These are phyloP conservation scores for Citeromyces nyonsensis DNA, from an alignment of 805 yeast species.

Conservation along the genomic window DNA sequence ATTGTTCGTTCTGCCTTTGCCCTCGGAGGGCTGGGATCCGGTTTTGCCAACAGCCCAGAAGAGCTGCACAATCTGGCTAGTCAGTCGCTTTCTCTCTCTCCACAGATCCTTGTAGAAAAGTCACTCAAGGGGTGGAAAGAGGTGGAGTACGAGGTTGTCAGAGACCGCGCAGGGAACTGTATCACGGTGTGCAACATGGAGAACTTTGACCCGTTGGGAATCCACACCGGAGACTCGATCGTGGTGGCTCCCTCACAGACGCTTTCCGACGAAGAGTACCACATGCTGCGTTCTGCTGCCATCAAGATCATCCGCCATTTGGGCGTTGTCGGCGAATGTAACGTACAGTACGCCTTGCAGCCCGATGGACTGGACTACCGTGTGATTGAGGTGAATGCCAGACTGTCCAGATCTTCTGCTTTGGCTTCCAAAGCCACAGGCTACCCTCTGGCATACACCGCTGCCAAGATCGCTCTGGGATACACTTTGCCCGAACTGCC, in stretches of 20 bases:
- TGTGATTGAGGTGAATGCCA: constrained; percentile 94
- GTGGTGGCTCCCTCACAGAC: constrained; percentile 99
- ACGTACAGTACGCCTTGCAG: constrained; percentile 91
- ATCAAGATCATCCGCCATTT: constrained; percentile 93
- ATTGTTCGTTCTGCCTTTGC: constrained; percentile 97
- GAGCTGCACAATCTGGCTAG: constrained; percentile 82
- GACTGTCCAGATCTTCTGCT: constrained; percentile 94
- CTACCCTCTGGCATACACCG: constrained; percentile 95
- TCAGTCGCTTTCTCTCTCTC: constrained; percentile 79
- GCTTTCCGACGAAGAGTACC: constrained; percentile 90
- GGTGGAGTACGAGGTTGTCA: constrained; percentile 95
- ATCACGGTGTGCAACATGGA: constrained; percentile 99
- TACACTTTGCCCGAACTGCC: constrained; percentile 91
- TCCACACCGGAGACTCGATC: constrained; percentile 97
- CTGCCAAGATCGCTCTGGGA: constrained; percentile 93
- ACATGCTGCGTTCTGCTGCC: constrained; percentile 95
- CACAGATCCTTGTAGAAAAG: constrained; percentile 92
- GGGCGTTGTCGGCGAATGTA: constrained; percentile 99
- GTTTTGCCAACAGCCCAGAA: constrained; percentile 73
- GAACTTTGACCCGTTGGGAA: constrained; percentile 95
- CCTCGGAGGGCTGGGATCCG: constrained; percentile 94
- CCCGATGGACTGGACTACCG: constrained; percentile 93
- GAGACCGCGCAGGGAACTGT: constrained; percentile 93
- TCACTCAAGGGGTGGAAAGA: constrained; percentile 99
- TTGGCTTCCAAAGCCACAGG: constrained; percentile 98